These are phyloP conservation scores for Amorphotheca resinae DNA, from an alignment of 495 filamentous ascomycete genomes.

Conservation along the genomic window DNA sequence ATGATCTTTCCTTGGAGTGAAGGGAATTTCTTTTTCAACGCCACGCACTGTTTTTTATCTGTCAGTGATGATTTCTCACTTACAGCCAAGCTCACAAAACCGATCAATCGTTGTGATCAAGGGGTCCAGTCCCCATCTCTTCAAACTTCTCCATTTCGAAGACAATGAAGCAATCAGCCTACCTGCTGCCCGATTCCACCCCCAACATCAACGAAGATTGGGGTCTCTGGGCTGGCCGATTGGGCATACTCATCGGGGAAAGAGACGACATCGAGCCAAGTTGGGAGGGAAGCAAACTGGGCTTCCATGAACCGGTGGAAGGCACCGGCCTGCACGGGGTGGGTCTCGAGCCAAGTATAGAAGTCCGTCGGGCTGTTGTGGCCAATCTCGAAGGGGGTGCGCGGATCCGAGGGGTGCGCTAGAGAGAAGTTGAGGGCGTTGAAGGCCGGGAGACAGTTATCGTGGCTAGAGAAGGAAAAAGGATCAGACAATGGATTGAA, in stretches of 20 bases:
- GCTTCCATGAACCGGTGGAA: slow-evolving; percentile 30
- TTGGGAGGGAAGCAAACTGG: slow-evolving; percentile 18
- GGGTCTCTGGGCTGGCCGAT: not conserved
- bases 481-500: too few species aligned
- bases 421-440: not conserved
- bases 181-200: not conserved
- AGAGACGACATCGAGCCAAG: slow-evolving; percentile 27
- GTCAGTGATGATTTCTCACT: too few species aligned
- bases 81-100: too few species aligned
- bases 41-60: too few species aligned
- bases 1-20: not conserved
- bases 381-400: slow-evolving; percentile 1
- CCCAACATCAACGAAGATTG: not conserved
- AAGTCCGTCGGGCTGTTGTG: not conserved
- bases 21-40: slow-evolving; percentile 25
- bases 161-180: too few species aligned
- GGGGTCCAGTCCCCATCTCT: too few species aligned
- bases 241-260: slow-evolving; percentile 2
- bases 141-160: too few species aligned
- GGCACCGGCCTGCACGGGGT: not conserved
- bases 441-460: too few species aligned
- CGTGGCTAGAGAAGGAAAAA: too few species aligned
- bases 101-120: too few species aligned
- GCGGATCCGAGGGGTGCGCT: not conserved
- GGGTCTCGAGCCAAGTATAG: slow-evolving; percentile 1